phyloP scores from a whole-genome alignment of 768 basidiomycete species.

The Galerina marginata region DNA sequence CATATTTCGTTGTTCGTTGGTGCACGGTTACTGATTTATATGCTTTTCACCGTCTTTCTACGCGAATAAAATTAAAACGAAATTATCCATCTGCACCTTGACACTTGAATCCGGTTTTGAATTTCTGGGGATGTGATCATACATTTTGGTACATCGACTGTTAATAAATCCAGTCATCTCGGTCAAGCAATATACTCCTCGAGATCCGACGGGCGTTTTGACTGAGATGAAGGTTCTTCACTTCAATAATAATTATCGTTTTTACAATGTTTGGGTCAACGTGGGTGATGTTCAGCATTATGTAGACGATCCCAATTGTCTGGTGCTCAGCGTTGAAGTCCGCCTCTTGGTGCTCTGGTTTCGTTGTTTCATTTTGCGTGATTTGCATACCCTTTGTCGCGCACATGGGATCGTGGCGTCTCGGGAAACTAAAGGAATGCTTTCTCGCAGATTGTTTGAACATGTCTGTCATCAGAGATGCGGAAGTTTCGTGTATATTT shows the following conservation, averaged over 20 bases:
- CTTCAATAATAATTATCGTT: background rate
- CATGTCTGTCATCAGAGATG: background rate
- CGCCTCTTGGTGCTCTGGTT: background rate
- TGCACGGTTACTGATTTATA: too few species aligned
- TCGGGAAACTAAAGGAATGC: background rate
- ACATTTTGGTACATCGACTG: too few species aligned
- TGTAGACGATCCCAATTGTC: background rate
- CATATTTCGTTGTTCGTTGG: too few species aligned
- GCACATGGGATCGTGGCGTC: background rate
- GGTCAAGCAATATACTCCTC: too few species aligned
- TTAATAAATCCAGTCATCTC: too few species aligned
- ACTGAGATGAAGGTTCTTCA: background rate
- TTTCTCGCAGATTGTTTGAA: background rate
- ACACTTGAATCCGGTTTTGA: too few species aligned
- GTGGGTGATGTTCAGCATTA: background rate
- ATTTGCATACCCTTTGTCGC: background rate
- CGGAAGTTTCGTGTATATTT: background rate
- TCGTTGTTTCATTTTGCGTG: background rate
- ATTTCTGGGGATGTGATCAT: too few species aligned
- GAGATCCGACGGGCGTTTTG: background rate
- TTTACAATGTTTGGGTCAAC: background rate
- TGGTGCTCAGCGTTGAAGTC: background rate
- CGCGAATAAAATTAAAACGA: too few species aligned
- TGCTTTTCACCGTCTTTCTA: too few species aligned
- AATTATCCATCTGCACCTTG: too few species aligned